These are phyloP conservation scores for Calonectria multiphialidica DNA, from an alignment of 2,329 filamentous ascomycete genomes.

Conservation along the genomic window DNA sequence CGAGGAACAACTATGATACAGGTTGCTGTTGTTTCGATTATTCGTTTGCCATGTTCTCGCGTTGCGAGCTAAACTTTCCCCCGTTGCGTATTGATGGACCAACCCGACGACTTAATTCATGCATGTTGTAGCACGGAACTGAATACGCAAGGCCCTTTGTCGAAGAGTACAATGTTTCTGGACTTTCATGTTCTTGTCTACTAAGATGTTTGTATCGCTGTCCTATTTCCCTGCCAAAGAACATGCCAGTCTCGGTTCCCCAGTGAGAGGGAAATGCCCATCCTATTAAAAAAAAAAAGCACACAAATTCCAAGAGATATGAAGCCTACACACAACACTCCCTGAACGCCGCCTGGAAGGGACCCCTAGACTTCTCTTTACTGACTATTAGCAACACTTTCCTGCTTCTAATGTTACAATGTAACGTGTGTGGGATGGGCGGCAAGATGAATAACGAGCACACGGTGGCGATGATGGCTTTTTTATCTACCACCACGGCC, in stretches of 20 bases:
- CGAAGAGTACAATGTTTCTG: too few relatives aligned
- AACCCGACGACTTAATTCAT: too few relatives aligned
- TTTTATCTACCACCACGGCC: slow-evolving; percentile 39
- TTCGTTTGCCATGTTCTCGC: too few relatives aligned
- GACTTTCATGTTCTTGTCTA: neutral
- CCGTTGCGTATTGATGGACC: too few relatives aligned
- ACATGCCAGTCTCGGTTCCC: neutral
- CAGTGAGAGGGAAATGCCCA: too few relatives aligned
- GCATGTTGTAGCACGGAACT: too few relatives aligned
- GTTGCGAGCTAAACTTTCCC: too few relatives aligned
- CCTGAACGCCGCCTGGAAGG: slow-evolving; percentile 32
- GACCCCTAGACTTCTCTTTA: slow-evolving; percentile 11
- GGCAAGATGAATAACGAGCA: neutral
- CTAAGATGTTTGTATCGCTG: neutral
- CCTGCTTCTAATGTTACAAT: slow-evolving; percentile 29
- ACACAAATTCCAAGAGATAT: neutral
- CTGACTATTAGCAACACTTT: neutral
- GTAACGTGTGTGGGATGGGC: neutral
- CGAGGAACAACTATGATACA: neutral
- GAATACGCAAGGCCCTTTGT: too few relatives aligned
- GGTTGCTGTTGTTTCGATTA: neutral
- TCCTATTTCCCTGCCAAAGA: neutral
- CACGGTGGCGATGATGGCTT: neutral
- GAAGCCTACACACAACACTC: slow-evolving; percentile 6
- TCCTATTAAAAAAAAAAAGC: neutral